These are phyloP conservation scores for Xylaria sp. DNA, from an alignment of 2,329 filamentous ascomycete species.

Conservation along the genomic window DNA sequence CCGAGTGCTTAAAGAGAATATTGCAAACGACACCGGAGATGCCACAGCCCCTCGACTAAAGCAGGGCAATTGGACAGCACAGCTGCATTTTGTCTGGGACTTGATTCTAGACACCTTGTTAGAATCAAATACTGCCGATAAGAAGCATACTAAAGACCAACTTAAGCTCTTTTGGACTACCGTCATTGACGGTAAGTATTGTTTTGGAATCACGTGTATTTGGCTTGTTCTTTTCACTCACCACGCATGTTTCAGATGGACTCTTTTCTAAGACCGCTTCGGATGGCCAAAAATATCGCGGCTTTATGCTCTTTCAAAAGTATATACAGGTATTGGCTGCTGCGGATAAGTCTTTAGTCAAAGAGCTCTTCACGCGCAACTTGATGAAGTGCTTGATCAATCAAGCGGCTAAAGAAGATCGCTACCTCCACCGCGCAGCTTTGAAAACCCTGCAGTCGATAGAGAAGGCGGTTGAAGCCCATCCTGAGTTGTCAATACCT, in stretches of 20 bases:
- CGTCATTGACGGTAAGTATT: constrained; percentile 81
- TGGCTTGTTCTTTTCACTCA: constrained; percentile 21
- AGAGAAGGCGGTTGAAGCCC: constrained; percentile 70
- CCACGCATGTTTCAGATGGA: constrained; percentile 65
- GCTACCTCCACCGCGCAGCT: constrained; percentile 83
- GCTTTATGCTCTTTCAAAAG: constrained; percentile 87
- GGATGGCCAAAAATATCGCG: constrained; percentile 89
- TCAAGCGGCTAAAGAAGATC: constrained; percentile 79
- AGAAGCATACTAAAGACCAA: constrained; percentile 54
- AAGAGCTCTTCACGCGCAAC: constrained; percentile 81
- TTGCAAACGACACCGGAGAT: constrained; percentile 62
- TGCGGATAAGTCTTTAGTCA: constrained; percentile 61
- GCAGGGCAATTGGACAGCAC: constrained; percentile 80
- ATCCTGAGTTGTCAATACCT: constrained; percentile 68
- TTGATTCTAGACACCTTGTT: constrained; percentile 72
- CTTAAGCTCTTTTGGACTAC: constrained; percentile 88
- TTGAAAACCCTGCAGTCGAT: constrained; percentile 79
- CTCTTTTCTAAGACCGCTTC: constrained; percentile 86
- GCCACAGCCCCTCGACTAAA: constrained; percentile 60
- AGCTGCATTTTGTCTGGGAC: constrained; percentile 90
- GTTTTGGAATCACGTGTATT: not conserved
- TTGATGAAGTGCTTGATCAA: constrained; percentile 85
- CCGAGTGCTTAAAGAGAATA: constrained; percentile 81
- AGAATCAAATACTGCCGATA: constrained; percentile 47
- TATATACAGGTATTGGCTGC: constrained; percentile 67